phyloP scores from a whole-genome alignment of 2,329 filamentous ascomycete species.

The Aspergillus sp. region DNA sequence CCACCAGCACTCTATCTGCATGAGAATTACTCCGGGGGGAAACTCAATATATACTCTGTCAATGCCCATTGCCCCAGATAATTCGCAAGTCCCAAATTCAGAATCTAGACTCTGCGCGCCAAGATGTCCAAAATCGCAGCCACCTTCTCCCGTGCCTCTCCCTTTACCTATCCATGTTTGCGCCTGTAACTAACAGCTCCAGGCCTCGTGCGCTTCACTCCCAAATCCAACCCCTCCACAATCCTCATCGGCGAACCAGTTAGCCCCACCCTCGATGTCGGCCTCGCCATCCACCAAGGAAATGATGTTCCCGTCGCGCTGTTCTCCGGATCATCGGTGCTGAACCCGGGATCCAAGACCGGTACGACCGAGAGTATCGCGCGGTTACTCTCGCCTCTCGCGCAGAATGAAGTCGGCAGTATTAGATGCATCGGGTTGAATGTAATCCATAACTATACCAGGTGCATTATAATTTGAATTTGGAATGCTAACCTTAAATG shows the following conservation, averaged over 20 bases:
- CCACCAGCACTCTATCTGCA: not conserved
- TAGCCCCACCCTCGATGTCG: slow-evolving; percentile 56
- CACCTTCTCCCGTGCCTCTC: slow-evolving; percentile 34
- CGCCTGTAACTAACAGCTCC: slow-evolving; percentile 5
- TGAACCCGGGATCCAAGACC: slow-evolving; percentile 55
- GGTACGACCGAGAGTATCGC: slow-evolving; percentile 36
- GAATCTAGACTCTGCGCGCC: not conserved
- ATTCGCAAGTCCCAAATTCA: not conserved
- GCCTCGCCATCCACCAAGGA: slow-evolving; percentile 56
- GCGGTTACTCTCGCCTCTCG: slow-evolving; percentile 53
- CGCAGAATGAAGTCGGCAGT: slow-evolving; percentile 52
- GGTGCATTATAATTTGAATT: slow-evolving; percentile 2
- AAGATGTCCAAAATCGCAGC: slow-evolving; percentile 38
- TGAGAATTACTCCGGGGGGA: not conserved
- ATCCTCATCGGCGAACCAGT: slow-evolving; percentile 59
- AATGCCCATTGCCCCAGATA: not conserved
- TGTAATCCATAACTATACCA: slow-evolving; percentile 24
- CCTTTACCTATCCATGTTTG: not conserved
- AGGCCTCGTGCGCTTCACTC: slow-evolving; percentile 62
- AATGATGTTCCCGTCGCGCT: slow-evolving; percentile 57
- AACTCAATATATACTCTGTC: not conserved
- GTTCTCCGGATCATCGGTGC: slow-evolving; percentile 59
- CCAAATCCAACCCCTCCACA: slow-evolving; percentile 51
- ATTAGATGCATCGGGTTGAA: slow-evolving; percentile 62
- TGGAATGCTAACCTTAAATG: not conserved